Evolutionary conservation across 2,329 filamentous ascomycete genomes (phyloP), one percentile per base, ranked within the genome.

Genomic region (Penicillium sp.): DNA sequence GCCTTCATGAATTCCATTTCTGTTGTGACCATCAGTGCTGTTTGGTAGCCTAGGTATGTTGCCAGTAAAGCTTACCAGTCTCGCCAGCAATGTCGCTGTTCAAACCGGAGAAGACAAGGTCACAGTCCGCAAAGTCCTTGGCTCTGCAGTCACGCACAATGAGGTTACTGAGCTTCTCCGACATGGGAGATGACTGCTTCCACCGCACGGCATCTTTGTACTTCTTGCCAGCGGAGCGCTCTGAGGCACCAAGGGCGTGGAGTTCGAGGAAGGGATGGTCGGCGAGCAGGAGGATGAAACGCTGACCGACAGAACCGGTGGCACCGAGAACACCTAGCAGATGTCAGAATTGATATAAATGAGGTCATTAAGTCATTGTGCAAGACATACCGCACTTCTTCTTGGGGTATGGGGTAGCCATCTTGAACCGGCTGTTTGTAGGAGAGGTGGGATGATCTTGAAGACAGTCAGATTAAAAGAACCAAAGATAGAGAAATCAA

Each of bases 201-300:
- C 95, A 98, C 68, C 86, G 86, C 61, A 96, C 93, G 39, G 93
- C 93, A 84, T 96, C 91, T 76, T 88, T 89, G 82, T 98, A 98
- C 73, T 89, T 90, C 82, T 97, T 97, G 70, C 93, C 93, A 7
- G 91, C 91, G 10, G 92, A 96, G 57, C 91, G 86, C 57, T 90
- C 86, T 19, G 92, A 96, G 35, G 95, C 95, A 62, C 95, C 95
- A 49, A 98, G 86, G 57, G 92, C 92, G 63, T 95, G 89, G 56
- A 98, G 87, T 62, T 86, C 86, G 69, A 98, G 90, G 75, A 90
- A 85, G 16, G 93, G 93, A 78, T 98, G 93, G 53, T 91, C 84
- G 45, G 90, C 88, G 61, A 98, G 88, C 52, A 98, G 86, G 33
- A 97, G 87, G 73, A 98, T 95, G 76, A 98, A 98, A 70, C 95